phyloP scores from a whole-genome alignment of 2,329 filamentous ascomycete species.

The Beauveria australis region DNA sequence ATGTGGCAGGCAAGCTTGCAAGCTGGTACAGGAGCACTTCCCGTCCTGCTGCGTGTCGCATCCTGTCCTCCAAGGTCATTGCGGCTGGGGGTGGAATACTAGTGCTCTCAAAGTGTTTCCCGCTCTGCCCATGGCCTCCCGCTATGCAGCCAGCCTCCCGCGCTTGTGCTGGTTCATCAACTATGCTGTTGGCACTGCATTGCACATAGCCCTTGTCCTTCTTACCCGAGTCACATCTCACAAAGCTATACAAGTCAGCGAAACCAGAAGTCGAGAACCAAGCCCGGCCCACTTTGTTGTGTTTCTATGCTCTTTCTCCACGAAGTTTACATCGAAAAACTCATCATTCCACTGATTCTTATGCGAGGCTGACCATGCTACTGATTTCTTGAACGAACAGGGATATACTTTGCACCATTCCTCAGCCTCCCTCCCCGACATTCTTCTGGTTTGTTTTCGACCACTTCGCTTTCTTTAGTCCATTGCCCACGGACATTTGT shows the following conservation, averaged over 20 bases:
- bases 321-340: conserved; percentile 2
- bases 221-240: not conserved
- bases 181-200: conserved; percentile 3
- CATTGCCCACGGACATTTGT: conserved; percentile 1
- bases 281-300: conserved; percentile 4
- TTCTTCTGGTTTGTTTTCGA: not conserved
- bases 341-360: conserved; percentile 6
- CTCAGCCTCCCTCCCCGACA: conserved; percentile 2
- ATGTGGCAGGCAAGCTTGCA: conserved; percentile 4
- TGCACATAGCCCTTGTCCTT: not conserved
- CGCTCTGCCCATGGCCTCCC: not conserved
- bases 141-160: not conserved
- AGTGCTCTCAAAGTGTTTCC: conserved; percentile 9
- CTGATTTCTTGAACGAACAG: not conserved
- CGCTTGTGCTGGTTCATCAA: not conserved
- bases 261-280: conserved; percentile 2
- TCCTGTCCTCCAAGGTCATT: conserved; percentile 2
- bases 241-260: not conserved
- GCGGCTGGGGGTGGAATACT: not conserved
- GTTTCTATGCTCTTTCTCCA: conserved; percentile 1
- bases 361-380: conserved; percentile 8
- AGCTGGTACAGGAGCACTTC: conserved; percentile 1
- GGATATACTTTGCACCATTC: conserved; percentile 11
- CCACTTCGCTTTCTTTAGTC: not conserved
- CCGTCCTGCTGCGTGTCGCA: not conserved